Evolutionary conservation across 768 basidiomycete species (phyloP), one percentile per base, ranked within the genome.

Genomic region (Hypholoma fasciculare): DNA sequence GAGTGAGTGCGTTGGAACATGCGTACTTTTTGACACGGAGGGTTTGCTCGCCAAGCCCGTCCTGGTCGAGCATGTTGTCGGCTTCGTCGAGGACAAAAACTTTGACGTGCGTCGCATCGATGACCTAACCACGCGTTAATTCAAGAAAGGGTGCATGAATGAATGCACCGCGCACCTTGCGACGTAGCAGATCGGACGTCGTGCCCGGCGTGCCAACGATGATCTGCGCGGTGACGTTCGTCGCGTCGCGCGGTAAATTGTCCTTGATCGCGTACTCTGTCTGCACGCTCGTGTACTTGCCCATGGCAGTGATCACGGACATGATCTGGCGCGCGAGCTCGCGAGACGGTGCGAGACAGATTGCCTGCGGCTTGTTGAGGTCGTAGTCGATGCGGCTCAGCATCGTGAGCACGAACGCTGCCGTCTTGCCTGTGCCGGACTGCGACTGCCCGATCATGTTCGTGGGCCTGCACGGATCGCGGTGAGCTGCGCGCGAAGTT

Each of bases 361-460:
- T 78, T 3, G 96, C 97, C 75, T 98, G 96, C 20, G 95, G 90
- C 61, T 89, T 88, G 62, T 90, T 83, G 46, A 87, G 77, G 19
- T 84, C 79, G 65, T 89, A 96, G 73, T 98, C 94, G 48, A 98
- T 82, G 40, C 96, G 87, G 69, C 91, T 95, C 14, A 98, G 82
- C 96, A 99, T 98, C 11, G 96, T 96, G 49, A 99, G 80, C 12
- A 95, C 93, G 71, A 99, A 99, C 9, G 97, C 97, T 4, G 97
- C 97, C 2, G 97, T 98, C 78, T 99, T 99, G 49, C 97, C 97
- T 8, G 97, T 99, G 39, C 97, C 97, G 36, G 97, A 98, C 68
- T 99, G 97, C 52, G 96, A 98, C 76, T 99, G 97, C 16, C 95
- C 97, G 69, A 98, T 98, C 90, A 98, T 96, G 74, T 98, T 98